phyloP scores from a whole-genome alignment of 2,329 filamentous ascomycete genomes.

The Penicillium hesseltinei region DNA sequence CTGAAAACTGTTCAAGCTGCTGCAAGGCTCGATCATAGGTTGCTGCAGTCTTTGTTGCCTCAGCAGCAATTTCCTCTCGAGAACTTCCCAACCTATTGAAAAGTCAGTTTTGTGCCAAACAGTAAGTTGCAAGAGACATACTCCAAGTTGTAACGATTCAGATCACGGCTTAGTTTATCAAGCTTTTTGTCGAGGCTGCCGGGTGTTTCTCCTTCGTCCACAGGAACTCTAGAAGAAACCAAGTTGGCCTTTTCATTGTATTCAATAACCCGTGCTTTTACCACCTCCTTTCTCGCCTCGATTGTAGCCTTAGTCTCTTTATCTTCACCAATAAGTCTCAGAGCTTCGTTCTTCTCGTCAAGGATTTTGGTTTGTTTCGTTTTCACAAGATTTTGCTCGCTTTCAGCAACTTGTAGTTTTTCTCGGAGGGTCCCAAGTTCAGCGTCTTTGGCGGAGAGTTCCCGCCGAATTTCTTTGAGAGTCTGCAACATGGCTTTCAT shows the following conservation, averaged over 20 bases:
- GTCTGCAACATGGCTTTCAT: conserved; percentile 45
- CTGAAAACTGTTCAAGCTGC: conserved; percentile 39
- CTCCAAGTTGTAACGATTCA: conserved; percentile 57
- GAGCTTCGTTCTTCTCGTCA: conserved; percentile 61
- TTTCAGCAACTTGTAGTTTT: conserved; percentile 56
- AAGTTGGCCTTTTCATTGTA: conserved; percentile 56
- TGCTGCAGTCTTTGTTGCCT: conserved; percentile 38
- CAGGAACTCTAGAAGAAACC: conserved; percentile 58
- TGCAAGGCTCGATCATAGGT: conserved; percentile 38
- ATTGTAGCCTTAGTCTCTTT: conserved; percentile 48
- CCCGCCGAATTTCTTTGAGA: conserved; percentile 38
- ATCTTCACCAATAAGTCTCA: conserved; percentile 52
- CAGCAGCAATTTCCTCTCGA: conserved; percentile 62
- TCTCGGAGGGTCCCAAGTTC: conserved; percentile 38
- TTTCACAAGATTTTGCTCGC: conserved; percentile 51
- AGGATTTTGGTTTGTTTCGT: conserved; percentile 56
- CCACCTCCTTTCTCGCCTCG: conserved; percentile 50
- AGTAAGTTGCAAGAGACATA: conserved; percentile 25
- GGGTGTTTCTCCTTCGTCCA: conserved; percentile 64
- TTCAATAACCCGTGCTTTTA: conserved; percentile 51
- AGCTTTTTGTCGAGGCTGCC: conserved; percentile 50
- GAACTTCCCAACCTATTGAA: conserved; percentile 56
- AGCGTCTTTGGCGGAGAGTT: conserved; percentile 33
- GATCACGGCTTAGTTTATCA: conserved; percentile 55
- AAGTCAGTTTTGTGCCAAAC: conserved; percentile 24